phyloP scores from a whole-genome alignment of 495 filamentous ascomycete genomes.

The Neurospora sp. region DNA sequence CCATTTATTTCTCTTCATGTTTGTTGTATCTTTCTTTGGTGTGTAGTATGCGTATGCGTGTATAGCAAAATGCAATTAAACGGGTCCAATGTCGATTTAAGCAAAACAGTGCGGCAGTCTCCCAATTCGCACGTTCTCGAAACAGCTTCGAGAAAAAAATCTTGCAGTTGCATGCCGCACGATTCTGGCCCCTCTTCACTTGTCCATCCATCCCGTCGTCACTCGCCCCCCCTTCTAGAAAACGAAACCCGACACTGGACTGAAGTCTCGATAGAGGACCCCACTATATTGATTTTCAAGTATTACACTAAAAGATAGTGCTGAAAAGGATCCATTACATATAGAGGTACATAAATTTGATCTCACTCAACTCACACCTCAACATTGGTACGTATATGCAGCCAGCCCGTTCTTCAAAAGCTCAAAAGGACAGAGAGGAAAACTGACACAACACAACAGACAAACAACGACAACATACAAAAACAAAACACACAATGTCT shows the following conservation, averaged over 20 bases:
- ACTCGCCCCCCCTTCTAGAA: background rate
- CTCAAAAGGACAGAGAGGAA: background rate
- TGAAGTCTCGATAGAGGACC: background rate
- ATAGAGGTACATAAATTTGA: background rate
- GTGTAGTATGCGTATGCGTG: background rate
- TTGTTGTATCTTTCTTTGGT: background rate
- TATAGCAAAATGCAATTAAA: background rate
- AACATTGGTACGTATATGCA: background rate
- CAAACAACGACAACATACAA: background rate
- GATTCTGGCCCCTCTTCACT: background rate
- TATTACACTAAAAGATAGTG: background rate
- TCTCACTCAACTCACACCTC: background rate
- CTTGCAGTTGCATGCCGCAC: background rate
- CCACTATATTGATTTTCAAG: background rate
- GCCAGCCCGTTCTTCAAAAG: background rate
- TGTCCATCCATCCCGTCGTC: background rate
- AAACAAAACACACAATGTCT: conserved; percentile 17
- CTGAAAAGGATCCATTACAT: background rate
- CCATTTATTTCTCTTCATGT: background rate
- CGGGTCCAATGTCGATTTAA: too few relatives aligned
- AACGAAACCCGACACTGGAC: background rate
- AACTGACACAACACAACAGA: background rate
- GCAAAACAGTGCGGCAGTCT: background rate
- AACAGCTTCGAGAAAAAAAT: background rate
- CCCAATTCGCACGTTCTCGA: background rate